Percentiles rank a stretch among this genome's conserved stretches.
Evolutionary conservation across 1,284 basidiomycete species (phyloP).

Genomic region (Phaffia rhodozyma): DNA sequence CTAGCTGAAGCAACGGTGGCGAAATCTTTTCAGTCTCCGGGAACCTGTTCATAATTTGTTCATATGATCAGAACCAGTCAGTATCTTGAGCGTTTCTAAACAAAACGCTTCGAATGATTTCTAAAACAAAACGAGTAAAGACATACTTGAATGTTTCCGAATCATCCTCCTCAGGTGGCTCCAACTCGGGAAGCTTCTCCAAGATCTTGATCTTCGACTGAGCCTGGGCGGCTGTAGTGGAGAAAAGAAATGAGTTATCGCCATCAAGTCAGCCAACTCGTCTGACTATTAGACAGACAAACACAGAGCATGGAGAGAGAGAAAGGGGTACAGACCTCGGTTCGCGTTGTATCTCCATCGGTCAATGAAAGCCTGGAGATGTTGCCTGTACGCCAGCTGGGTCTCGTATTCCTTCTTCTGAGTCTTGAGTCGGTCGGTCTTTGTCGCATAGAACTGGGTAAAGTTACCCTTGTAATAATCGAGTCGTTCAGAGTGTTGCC

Average conservation of each 20-base stretch:
- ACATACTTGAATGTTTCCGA: conserved; percentile 72
- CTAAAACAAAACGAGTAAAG: background rate
- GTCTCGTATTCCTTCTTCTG: conserved; percentile 89
- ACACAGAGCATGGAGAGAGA: background rate
- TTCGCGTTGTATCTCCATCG: conserved; percentile 93
- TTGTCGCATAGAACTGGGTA: conserved; percentile 96
- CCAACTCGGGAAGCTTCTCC: conserved; percentile 89
- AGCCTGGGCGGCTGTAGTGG: conserved; percentile 64
- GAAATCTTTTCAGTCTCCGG: conserved; percentile 92
- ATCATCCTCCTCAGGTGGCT: conserved; percentile 82
- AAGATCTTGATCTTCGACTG: conserved; percentile 97
- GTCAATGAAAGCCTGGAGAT: conserved; percentile 95
- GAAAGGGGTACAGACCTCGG: conserved; percentile 38
- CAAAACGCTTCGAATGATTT: background rate
- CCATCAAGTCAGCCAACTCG: background rate
- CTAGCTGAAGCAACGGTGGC: conserved; percentile 88
- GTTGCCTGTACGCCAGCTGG: conserved; percentile 86
- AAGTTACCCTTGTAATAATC: conserved; percentile 90
- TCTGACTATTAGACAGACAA: background rate
- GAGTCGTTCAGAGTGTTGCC: conserved; percentile 86
- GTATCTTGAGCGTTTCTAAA: background rate
- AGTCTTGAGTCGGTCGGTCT: conserved; percentile 85
- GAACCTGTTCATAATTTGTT: conserved; percentile 43
- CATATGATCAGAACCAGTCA: background rate
- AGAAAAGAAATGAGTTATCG: conserved; percentile 7